Percentiles rank a stretch among this genome's conserved stretches.
These are phyloP conservation scores for Flagelloscypha sp. DNA, from an alignment of 768 basidiomycete species.

Conservation along the genomic window DNA sequence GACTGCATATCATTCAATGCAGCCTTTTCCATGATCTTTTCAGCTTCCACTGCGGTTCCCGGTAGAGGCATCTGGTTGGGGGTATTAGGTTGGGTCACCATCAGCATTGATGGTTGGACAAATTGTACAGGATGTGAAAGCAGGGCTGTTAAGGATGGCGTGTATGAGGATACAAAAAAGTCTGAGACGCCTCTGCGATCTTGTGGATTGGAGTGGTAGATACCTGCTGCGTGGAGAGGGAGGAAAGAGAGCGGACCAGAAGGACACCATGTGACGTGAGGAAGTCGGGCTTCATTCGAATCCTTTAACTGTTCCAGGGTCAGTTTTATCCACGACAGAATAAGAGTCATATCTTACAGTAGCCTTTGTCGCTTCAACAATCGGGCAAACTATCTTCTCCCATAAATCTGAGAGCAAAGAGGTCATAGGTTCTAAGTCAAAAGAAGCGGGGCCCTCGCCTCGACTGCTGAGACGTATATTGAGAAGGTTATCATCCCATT, in stretches of 20 bases:
- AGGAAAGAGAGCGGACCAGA: slow-evolving; percentile 22
- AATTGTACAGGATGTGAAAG: not conserved
- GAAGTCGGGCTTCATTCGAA: not conserved
- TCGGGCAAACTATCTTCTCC: no score
- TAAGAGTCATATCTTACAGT: no score
- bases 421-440: no score
- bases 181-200: slow-evolving; percentile 8
- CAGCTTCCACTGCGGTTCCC: slow-evolving; percentile 7
- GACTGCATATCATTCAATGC: no score
- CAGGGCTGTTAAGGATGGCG: slow-evolving; percentile 22
- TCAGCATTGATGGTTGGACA: slow-evolving; percentile 6
- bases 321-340: no score
- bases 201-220: slow-evolving; percentile 16
- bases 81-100: slow-evolving; percentile 12
- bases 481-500: no score
- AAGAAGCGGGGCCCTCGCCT: no score
- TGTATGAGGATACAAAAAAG: slow-evolving; percentile 25
- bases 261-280: slow-evolving; percentile 24
- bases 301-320: no score
- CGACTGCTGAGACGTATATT: no score
- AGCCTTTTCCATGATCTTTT: not conserved
- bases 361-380: no score
- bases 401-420: no score
- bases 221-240: slow-evolving; percentile 25
- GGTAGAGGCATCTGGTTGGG: slow-evolving; percentile 10